Conservation (phyloP, 495 filamentous ascomycete genomes). For the Aspergillus conjunctus region DNA sequence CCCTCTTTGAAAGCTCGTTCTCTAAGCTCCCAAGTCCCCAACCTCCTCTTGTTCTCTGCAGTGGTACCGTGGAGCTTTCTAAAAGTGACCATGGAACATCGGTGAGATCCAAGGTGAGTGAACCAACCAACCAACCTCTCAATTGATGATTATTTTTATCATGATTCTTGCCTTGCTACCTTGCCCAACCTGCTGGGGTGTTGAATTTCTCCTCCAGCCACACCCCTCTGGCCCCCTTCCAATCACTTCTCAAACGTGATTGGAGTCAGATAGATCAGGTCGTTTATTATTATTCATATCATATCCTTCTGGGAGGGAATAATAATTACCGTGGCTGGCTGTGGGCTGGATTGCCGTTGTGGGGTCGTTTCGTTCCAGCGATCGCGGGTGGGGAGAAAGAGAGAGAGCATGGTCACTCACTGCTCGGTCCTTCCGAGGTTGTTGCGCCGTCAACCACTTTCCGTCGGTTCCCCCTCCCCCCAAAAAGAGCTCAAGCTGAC, state of each 20-base stretch:
- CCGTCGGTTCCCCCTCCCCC: neutral
- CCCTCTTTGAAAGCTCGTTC: too few species aligned
- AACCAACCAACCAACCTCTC: neutral
- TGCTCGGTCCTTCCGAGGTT: slow-evolving; percentile 16
- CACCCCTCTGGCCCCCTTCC: too few species aligned
- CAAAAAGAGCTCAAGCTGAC: neutral
- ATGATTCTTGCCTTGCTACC: too few species aligned
- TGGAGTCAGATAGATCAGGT: too few species aligned
- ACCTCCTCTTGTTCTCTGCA: neutral
- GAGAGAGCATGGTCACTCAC: slow-evolving; percentile 15
- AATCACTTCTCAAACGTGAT: neutral
- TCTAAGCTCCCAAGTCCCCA: neutral
- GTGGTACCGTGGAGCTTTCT: neutral
- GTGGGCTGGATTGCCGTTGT: slow-evolving; percentile 22
- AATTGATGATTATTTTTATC: slow-evolving; percentile 3
- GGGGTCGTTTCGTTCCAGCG: slow-evolving; percentile 23
- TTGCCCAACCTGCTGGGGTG: too few species aligned
- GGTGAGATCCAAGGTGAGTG: neutral
- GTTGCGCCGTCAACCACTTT: slow-evolving; percentile 18
- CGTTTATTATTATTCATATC: too few species aligned
- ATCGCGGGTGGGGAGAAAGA: slow-evolving; percentile 16
- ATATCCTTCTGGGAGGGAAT: too few species aligned
- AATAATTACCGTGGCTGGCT: slow-evolving; percentile 19
- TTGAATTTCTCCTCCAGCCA: too few species aligned
- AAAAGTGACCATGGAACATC: neutral